Base-by-base conservation (phyloP, 2,329 filamentous ascomycete species). In the Xylaria sp. region DNA sequence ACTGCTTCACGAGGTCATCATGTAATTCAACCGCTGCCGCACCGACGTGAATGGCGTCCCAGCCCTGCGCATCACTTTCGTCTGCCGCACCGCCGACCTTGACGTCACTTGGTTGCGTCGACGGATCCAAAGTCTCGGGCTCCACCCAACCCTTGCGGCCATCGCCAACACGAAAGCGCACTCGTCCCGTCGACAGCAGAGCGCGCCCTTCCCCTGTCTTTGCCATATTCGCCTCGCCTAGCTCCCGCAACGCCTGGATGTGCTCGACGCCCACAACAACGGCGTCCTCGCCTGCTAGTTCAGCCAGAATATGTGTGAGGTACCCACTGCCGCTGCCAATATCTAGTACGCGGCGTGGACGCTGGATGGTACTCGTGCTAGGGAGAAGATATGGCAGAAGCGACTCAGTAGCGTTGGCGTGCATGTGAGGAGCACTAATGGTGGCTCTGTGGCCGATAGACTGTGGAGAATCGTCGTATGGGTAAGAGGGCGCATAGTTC, bases 11-110 rank as follows among this genome's bases (percentile, higher is more conserved):
- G 65, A 97, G 75, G 60, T 83, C 82, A 16, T 82, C 71, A 71
- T 96, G 92, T 57, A 96, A 76, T 69, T 85, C 82, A 23, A 77
- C 82, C 0, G 93, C 93, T 6, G 91, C 90, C 0, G 94, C 94
- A 0, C 94, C 94, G 2, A 97, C 94, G 72, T 97, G 94, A 61
- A 99, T 97, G 2, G 90, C 92, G 79, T 97, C 91, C 80, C 93
- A 99, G 0, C 85, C 81, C 62, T 76, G 63, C 19, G 58, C 57
- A 3, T 65, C 63, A 16, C 51, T 53, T 57, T 63, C 61, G 30
- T 63, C 63, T 30, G 63, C 63, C 10, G 44, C 79, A 10, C 78
- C 75, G 58, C 79, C 79, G 4, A 78, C 79, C 50, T 74, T 83
- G 68, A 69, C 76, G 59, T 75, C 69, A 1, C 70, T 63, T 46